Base-by-base conservation (phyloP, 352 stramenopile species). In the Globisporangium sylvaticum region DNA sequence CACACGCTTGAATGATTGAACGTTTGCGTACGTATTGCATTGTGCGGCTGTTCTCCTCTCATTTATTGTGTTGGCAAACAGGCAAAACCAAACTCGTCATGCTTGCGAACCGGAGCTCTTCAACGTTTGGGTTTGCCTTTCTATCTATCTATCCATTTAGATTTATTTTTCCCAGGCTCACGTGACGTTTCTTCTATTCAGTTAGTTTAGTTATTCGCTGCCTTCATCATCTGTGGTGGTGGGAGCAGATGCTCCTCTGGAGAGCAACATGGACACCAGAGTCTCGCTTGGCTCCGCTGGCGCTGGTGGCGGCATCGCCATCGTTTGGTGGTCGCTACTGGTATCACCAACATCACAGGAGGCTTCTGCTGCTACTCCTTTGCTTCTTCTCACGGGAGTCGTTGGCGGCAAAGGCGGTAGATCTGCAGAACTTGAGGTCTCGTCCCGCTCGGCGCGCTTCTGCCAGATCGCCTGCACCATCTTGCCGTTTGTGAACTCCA, bases 381-480 rank as follows among this genome's bases (percentile, higher is more conserved):
- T 12, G 37, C 12, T 20, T 44, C 14, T 44, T 44, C 37, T 44
- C 37, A 44, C 37, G 14, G 37, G 37, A 34, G 25, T 34, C 52
- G 14, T 20, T 20, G 32, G 56, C n/a, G 62, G 54, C 1, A 61
- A 53, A 53, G 42, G 50, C 10, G 53, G 61, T 12, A 66, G 32
- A 18, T 62, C 54, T 7, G 24, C 37, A 5, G 61, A 34, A 18
- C 12, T 44, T 4, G 18, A 34, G 24, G 31, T 22, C 34, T 88
- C 76, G n/a, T 74, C 75, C 24, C 76, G 74, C 50, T 84, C 80
- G 4, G 77, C 65, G 64, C 80, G 73, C 65, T 83, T 87, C 48
- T 82, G 77, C 83, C 83, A 91, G 22, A 89, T 81, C 9, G 83
- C 76, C 59, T 91, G 80, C 3, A 88, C 83, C 65, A 72, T 84